Conservation (phyloP, 2,329 filamentous ascomycete species). For the Cercospora citrullina region DNA sequence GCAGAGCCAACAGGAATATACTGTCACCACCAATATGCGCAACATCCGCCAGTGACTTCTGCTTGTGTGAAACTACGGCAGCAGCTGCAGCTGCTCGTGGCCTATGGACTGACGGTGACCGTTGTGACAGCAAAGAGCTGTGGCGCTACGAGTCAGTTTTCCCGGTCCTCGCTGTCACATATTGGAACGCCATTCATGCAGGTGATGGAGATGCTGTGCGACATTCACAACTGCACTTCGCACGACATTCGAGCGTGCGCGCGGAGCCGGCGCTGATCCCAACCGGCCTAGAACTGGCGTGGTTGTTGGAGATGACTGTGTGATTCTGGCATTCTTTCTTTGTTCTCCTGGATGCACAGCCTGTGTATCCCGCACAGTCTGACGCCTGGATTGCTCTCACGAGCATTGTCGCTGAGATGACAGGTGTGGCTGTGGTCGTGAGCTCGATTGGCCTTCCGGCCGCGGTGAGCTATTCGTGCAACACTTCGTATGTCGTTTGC, state of each 20-base stretch:
- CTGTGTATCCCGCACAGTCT: neutral
- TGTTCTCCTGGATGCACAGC: neutral
- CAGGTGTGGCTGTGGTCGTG: neutral
- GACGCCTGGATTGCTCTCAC: neutral
- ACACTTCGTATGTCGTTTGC: neutral
- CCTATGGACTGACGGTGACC: neutral
- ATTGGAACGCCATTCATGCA: neutral
- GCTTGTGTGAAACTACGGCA: neutral
- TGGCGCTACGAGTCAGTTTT: neutral
- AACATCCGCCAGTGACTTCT: neutral
- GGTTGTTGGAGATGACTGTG: neutral
- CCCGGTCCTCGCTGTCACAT: neutral
- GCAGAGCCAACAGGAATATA: conserved; percentile 1
- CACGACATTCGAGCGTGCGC: neutral
- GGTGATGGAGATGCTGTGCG: neutral
- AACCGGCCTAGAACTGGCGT: neutral
- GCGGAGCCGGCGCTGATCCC: neutral
- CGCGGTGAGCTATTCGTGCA: neutral
- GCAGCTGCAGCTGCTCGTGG: neutral
- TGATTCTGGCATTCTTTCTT: neutral
- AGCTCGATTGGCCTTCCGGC: neutral
- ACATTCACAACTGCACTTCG: neutral
- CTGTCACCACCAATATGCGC: neutral
- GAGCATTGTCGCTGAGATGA: neutral
- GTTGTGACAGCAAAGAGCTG: neutral